phyloP scores from a whole-genome alignment of 2,329 filamentous ascomycete genomes.

The Diaporthe citri region DNA sequence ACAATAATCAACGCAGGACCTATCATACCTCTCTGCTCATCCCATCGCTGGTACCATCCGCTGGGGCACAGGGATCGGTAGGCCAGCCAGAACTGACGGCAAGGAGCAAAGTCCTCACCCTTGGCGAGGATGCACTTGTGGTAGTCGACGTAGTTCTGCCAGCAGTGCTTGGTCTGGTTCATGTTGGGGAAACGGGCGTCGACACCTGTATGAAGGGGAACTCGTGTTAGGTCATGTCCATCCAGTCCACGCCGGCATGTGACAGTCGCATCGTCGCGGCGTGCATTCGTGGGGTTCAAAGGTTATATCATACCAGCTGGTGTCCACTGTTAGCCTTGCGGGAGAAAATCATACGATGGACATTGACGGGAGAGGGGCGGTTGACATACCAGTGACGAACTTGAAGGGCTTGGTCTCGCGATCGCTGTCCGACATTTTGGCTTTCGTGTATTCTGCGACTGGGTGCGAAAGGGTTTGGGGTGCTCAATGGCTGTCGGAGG shows the following conservation, averaged over 20 bases:
- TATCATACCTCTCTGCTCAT: conserved; percentile 86
- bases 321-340: conserved; percentile 44
- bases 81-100: conserved; percentile 95
- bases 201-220: conserved; percentile 76
- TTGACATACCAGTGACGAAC: conserved; percentile 94
- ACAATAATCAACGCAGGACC: conserved; percentile 41
- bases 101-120: conserved; percentile 97
- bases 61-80: conserved; percentile 98
- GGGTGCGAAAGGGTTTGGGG: conserved; percentile 47
- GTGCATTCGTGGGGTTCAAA: background rate
- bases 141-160: conserved; percentile 99
- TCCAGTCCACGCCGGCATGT: conserved; percentile 42
- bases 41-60: conserved; percentile 94
- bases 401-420: conserved; percentile 98
- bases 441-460: conserved; percentile 53
- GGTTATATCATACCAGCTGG: conserved; percentile 45
- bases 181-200: conserved; percentile 98
- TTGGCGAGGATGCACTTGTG: conserved; percentile 99
- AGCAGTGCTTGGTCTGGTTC: conserved; percentile 99
- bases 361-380: conserved; percentile 43
- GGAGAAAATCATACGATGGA: conserved; percentile 44
- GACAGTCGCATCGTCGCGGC: conserved; percentile 26
- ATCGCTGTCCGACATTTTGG: conserved; percentile 93
- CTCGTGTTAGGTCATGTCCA: conserved; percentile 44
- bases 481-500: conserved; percentile 49